Base-by-base conservation (phyloP, 768 basidiomycete species). In the Pseudohyphozyma bogoriensis region DNA sequence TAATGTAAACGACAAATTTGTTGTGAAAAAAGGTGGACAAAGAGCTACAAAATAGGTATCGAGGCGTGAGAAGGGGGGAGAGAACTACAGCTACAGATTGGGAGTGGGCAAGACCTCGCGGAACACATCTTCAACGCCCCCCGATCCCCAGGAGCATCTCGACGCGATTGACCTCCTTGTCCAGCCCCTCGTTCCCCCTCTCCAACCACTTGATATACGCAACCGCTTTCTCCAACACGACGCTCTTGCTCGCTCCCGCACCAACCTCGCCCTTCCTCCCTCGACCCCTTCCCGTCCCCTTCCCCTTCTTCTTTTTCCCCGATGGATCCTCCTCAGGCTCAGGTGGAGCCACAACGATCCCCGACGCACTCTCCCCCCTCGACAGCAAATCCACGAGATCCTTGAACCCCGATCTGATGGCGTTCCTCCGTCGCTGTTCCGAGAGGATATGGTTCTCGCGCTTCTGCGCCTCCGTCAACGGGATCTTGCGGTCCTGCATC, bases 381-480 rank as follows among this genome's bases (percentile, higher is more conserved):
- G 47, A 83, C 56, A 92, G 83, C 28, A 93, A 77, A 0, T 83
- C 76, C 35, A 89, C 89, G 44, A 93, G 76, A 71, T 89, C 87
- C 1, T 87, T 83, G 74, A 91, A 93, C 42, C 89, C 89, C 63
- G 87, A 85, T 44, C 87, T 83, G 67, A 93, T 93, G 53, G 87
- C 86, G 69, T 92, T 92, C 13, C 90, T 83, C 11, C 90, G 86
- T 70, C 88, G 88, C 75, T 93, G 89, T 72, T 93, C 90, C 10
- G 87, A 89, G 81, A 89, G 84, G 78, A 93, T 91, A 76, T 93
- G 90, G 69, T 92, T 92, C 42, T 85, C 85, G 71, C 91, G 88
- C 72, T 92, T 92, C 77, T 91, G 87, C 3, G 85, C 83, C 0
- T 86, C 82, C 2, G 85, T 84, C 29, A 92, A 31, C 9, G 63